Conservation (phyloP, 371 early-diverging fungal species). For the Antonospora locustae region DNA sequence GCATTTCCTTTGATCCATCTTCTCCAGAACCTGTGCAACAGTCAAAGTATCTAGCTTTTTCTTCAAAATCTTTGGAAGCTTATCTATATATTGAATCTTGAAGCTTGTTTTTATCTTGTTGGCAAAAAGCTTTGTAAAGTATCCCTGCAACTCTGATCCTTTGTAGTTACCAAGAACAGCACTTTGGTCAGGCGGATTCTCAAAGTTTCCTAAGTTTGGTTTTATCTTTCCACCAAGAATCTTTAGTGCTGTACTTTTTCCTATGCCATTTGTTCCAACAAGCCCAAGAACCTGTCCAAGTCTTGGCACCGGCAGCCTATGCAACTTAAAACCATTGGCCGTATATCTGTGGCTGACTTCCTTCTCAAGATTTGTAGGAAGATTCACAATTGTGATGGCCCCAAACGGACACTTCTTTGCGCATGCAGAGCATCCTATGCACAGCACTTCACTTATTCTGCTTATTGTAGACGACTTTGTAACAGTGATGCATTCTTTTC, state of each 20-base stretch:
- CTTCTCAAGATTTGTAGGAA: constrained; percentile 85
- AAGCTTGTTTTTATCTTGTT: constrained; percentile 65
- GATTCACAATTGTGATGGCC: constrained; percentile 89
- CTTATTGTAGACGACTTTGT: constrained; percentile 65
- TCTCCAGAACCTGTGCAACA: constrained; percentile 63
- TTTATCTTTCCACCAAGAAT: constrained; percentile 85
- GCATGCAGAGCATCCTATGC: constrained; percentile 98
- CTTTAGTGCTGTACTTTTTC: constrained; percentile 84
- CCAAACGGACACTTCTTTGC: constrained; percentile 95
- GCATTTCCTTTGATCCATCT: constrained; percentile 64
- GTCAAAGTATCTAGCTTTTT: constrained; percentile 56
- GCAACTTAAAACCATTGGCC: constrained; percentile 95
- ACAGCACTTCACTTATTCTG: constrained; percentile 81
- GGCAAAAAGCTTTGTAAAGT: constrained; percentile 88
- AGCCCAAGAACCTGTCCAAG: constrained; percentile 91
- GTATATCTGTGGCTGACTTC: constrained; percentile 92
- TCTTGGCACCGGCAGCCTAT: constrained; percentile 85
- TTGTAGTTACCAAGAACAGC: constrained; percentile 86
- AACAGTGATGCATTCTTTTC: constrained; percentile 66
- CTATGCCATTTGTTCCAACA: constrained; percentile 97
- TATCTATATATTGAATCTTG: constrained; percentile 95
- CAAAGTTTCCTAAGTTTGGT: constrained; percentile 76
- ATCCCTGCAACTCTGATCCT: constrained; percentile 93
- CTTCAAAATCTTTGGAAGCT: constrained; percentile 69
- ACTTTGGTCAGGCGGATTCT: constrained; percentile 79